Percentiles rank a stretch among this genome's conserved stretches.
These are phyloP conservation scores for Dactylellina cionopaga DNA, from an alignment of 2,329 filamentous ascomycete genomes.

Conservation along the genomic window DNA sequence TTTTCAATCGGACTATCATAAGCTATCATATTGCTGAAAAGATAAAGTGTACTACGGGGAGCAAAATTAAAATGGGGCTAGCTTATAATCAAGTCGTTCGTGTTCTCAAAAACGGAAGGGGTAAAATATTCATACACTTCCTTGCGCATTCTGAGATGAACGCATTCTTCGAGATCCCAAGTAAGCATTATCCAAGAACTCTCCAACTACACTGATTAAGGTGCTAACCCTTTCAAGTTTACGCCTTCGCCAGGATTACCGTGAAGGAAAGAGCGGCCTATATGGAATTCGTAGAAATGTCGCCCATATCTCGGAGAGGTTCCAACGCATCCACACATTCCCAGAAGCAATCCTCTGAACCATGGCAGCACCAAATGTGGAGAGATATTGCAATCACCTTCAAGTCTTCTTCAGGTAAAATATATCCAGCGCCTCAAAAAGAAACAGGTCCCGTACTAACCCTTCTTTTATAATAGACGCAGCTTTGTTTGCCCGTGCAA, in stretches of 20 bases:
- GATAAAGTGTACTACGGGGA: constrained; percentile 11
- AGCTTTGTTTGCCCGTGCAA: constrained; percentile 1
- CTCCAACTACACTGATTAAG: background rate
- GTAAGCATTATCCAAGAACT: background rate
- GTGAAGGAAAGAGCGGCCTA: background rate
- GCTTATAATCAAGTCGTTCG: constrained; percentile 14
- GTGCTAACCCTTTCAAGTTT: background rate
- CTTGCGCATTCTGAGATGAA: constrained; percentile 15
- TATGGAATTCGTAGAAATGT: background rate
- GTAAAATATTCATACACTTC: constrained; percentile 12
- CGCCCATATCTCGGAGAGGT: background rate
- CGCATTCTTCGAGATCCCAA: constrained; percentile 16
- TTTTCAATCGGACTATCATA: background rate
- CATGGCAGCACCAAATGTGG: constrained; percentile 19
- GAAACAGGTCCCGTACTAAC: background rate
- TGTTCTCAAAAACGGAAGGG: constrained; percentile 8
- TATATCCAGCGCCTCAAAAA: background rate
- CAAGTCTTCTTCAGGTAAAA: constrained; percentile 12
- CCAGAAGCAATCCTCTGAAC: constrained; percentile 3
- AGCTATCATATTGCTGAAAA: constrained; percentile 6
- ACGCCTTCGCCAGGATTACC: background rate
- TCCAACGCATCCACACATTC: constrained; percentile 8
- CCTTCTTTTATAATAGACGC: background rate
- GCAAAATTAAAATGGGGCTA: background rate
- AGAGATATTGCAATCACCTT: constrained; percentile 22